Evolutionary conservation across 306 rosid species (phyloP).

Genomic region (Pachyrhizus erosus): DNA sequence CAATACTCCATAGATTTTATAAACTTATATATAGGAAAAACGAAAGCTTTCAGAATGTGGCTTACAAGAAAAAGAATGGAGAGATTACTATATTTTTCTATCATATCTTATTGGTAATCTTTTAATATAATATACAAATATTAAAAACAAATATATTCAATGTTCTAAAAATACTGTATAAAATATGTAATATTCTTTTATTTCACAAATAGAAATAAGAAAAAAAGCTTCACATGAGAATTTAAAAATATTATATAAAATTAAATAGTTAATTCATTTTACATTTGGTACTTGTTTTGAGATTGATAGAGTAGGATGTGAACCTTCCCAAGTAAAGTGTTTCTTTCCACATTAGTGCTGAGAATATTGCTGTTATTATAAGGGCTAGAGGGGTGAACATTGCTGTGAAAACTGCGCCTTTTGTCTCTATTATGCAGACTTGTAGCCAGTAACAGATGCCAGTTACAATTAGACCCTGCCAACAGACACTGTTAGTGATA

Average conservation of each 20-base stretch:
- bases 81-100: background rate
- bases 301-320: background rate
- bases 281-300: background rate
- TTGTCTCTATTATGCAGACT: conserved; percentile 81
- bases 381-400: conserved; percentile 89
- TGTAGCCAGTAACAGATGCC: conserved; percentile 89
- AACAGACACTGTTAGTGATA: background rate
- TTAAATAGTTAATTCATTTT: background rate
- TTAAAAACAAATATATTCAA: background rate
- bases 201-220: background rate
- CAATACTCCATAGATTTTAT: background rate
- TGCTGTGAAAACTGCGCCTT: conserved; percentile 90
- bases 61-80: background rate
- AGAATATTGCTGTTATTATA: conserved; percentile 71
- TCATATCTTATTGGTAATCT: background rate
- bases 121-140: background rate
- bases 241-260: background rate
- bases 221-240: background rate
- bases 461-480: conserved; percentile 84
- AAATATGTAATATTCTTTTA: background rate
- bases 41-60: background rate
- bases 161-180: background rate
- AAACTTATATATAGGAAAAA: background rate
- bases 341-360: conserved; percentile 85
- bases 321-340: conserved; percentile 82